A percentile compares a stretch with the other conserved stretches of the same genome.
These are phyloP conservation scores for Pseudovirgaria hyperparasitica DNA, from an alignment of 2,329 filamentous ascomycete species.

Conservation along the genomic window DNA sequence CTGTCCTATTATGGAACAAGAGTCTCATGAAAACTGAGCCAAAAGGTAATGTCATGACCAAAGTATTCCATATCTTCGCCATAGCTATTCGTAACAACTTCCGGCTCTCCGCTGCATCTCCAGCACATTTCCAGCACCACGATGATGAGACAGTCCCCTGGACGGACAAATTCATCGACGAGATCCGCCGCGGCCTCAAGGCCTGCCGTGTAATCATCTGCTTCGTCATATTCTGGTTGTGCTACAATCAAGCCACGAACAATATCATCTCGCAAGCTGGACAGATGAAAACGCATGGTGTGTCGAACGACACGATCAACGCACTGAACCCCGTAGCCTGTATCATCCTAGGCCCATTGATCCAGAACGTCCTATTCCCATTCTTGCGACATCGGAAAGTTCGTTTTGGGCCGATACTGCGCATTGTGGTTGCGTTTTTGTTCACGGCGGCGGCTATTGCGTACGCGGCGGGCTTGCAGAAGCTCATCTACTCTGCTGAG, in stretches of 20 bases:
- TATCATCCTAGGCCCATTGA: slow-evolving; percentile 19
- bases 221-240: slow-evolving; percentile 22
- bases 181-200: slow-evolving; percentile 16
- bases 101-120: slow-evolving; percentile 13
- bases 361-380: slow-evolving; percentile 17
- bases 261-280: slow-evolving; percentile 25
- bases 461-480: slow-evolving; percentile 18
- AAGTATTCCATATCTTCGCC: slow-evolving; percentile 13
- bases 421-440: slow-evolving; percentile 19
- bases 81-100: slow-evolving; percentile 17
- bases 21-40: slow-evolving; percentile 10
- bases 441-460: slow-evolving; percentile 17
- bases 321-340: slow-evolving; percentile 19
- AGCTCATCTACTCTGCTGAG: slow-evolving; percentile 16
- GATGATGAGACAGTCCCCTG: slow-evolving; percentile 13
- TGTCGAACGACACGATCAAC: slow-evolving; percentile 24
- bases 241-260: slow-evolving; percentile 27
- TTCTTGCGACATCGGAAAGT: slow-evolving; percentile 15
- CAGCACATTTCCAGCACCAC: slow-evolving; percentile 13
- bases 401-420: slow-evolving; percentile 15
- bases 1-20: slow-evolving; percentile 30
- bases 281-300: slow-evolving; percentile 18
- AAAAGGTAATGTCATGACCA: slow-evolving; percentile 13
- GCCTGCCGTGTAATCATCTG: slow-evolving; percentile 21
- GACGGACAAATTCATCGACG: slow-evolving; percentile 13